Conservation (phyloP, 306 rosid species). For the Cicer bijugum region DNA sequence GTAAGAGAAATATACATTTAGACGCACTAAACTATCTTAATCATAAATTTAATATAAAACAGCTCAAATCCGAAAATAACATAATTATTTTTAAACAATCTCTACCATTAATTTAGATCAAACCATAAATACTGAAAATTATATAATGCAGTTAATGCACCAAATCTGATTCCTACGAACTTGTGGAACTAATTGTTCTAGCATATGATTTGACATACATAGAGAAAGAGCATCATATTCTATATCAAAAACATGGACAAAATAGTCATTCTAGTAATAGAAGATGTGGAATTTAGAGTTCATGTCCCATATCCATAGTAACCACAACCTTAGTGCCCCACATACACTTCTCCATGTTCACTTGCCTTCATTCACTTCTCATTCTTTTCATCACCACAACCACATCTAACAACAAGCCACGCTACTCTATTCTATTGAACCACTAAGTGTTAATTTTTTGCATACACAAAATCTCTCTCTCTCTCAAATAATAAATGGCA, state of each 20-base stretch:
- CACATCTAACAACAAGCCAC: slow-evolving; percentile 45
- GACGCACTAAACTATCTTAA: too few relatives aligned
- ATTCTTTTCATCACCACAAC: slow-evolving; percentile 42
- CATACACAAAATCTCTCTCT: slow-evolving; percentile 35
- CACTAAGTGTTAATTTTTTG: slow-evolving; percentile 27
- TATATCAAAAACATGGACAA: slow-evolving; percentile 15
- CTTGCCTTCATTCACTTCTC: slow-evolving; percentile 48
- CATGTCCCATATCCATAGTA: slow-evolving; percentile 44
- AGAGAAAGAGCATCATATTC: slow-evolving; percentile 39
- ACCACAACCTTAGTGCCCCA: slow-evolving; percentile 62
- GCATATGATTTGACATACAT: slow-evolving; percentile 40
- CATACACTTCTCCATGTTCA: slow-evolving; percentile 25
- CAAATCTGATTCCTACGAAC: too few relatives aligned
- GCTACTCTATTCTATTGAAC: slow-evolving; percentile 15
- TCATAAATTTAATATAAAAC: too few relatives aligned
- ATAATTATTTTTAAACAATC: too few relatives aligned
- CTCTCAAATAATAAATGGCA: slow-evolving; percentile 52
- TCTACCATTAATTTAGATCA: too few relatives aligned
- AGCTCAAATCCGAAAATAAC: too few relatives aligned
- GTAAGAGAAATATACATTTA: too few relatives aligned
- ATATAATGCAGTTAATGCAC: too few relatives aligned
- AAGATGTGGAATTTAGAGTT: slow-evolving; percentile 49
- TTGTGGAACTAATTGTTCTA: slow-evolving; percentile 33
- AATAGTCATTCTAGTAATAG: slow-evolving; percentile 42
- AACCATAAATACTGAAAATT: too few relatives aligned